Evolutionary conservation across 148 eudicot species (phyloP).

Genomic region (Tetragonia tetragonoides): DNA sequence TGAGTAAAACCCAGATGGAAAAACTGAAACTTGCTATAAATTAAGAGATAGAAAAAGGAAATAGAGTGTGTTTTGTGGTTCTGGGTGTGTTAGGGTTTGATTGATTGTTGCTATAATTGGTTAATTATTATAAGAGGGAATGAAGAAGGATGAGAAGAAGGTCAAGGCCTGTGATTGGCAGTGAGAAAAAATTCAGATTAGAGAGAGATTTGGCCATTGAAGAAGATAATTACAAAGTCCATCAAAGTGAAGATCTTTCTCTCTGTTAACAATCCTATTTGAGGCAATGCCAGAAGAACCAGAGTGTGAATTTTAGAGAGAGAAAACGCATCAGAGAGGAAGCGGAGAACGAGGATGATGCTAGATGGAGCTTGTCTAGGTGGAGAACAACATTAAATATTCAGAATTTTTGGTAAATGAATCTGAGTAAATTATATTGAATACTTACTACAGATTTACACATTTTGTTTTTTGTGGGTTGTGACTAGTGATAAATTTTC

Average conservation of each 20-base stretch:
- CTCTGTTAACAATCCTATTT: neutral
- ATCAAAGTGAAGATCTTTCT: slow-evolving; percentile 27
- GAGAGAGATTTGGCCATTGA: slow-evolving; percentile 47
- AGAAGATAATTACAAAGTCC: slow-evolving; percentile 25
- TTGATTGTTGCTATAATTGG: neutral
- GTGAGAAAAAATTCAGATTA: slow-evolving; percentile 29
- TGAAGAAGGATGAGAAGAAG: slow-evolving; percentile 76
- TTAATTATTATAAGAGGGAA: slow-evolving; percentile 57
- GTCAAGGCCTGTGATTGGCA: slow-evolving; percentile 54
- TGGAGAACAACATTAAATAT: neutral
- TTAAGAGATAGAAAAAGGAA: neutral
- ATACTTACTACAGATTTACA: no score
- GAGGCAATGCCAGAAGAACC: slow-evolving; percentile 10
- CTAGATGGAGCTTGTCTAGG: neutral
- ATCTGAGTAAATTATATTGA: no score
- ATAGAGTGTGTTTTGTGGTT: neutral
- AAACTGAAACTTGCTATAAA: neutral
- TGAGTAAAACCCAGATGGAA: slow-evolving; percentile 16
- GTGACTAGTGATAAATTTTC: no score
- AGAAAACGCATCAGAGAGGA: neutral
- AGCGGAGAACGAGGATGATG: neutral
- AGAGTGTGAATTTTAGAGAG: slow-evolving; percentile 3
- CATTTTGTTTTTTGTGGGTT: no score
- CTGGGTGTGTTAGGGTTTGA: neutral
- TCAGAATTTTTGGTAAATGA: neutral